Conservation (phyloP, 1,139 yeast genomes). For the Geotrichum siamense region DNA sequence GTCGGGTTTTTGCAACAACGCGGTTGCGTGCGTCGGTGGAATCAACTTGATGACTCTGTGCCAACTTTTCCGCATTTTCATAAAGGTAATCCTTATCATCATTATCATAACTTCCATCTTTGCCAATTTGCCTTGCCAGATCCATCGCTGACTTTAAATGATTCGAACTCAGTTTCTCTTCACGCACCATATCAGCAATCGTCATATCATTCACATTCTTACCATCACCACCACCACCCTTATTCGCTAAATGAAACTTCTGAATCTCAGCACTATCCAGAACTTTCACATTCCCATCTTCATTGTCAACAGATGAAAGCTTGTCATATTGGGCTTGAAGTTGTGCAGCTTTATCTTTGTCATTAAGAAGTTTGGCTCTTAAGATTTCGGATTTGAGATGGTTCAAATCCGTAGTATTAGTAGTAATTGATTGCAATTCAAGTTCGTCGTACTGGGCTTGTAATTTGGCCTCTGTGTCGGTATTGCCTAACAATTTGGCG, state of each 20-base stretch:
- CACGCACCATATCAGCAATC: conserved; percentile 38
- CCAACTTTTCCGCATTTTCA: conserved; percentile 38
- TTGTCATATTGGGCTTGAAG: conserved; percentile 31
- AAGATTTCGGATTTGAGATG: conserved; percentile 35
- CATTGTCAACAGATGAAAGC: neutral
- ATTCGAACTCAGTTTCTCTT: conserved; percentile 30
- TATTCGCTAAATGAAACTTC: conserved; percentile 5
- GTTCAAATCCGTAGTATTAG: conserved; percentile 25
- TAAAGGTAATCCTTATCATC: conserved; percentile 40
- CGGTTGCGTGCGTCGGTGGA: conserved; percentile 23
- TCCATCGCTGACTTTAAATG: conserved; percentile 23
- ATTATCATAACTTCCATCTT: conserved; percentile 32
- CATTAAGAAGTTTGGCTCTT: conserved; percentile 34
- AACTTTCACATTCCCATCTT: conserved; percentile 5
- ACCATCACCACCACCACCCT: neutral
- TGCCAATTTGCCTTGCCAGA: conserved; percentile 34
- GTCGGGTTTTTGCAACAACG: conserved; percentile 28
- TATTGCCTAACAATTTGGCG: conserved; percentile 33
- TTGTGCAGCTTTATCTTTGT: conserved; percentile 22
- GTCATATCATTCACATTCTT: conserved; percentile 28
- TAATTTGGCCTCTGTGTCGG: conserved; percentile 15
- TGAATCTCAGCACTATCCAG: conserved; percentile 17
- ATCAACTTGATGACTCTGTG: conserved; percentile 20
- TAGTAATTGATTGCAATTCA: neutral
- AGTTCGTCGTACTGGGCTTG: neutral